Base-by-base conservation (phyloP, 352 stramenopile genomes). In the Pythium aquatile region DNA sequence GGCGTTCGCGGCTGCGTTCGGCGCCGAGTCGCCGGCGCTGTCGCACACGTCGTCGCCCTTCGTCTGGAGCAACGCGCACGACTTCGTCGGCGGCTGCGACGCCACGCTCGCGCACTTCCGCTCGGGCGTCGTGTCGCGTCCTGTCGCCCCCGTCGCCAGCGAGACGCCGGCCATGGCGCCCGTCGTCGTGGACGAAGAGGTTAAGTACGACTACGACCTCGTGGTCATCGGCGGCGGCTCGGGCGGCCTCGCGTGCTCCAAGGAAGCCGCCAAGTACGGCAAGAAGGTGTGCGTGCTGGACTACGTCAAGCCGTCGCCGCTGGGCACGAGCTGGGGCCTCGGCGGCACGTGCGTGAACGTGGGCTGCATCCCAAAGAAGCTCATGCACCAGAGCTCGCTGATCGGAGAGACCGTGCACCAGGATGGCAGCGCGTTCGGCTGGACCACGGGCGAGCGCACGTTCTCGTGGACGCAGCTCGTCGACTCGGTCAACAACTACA, bases 341-440 rank as follows among this genome's bases (percentile, higher is more conserved):
- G 94, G 94, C 39, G 97, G 97, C 52, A 99, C 97, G 30, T 99
- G 97, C 66, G 97, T 99, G 60, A 99, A 99, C 74, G 97, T 99
- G 5, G 97, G 97, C 17, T 99, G 98, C 68, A 99, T 99, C 69
- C 97, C 98, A 29, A 99, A 99, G 81, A 99, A 99, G 75, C 81
- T 99, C 14, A 99, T 99, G 91, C 97, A 99, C 71, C 90, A 98
- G 70, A 97, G 95, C 64, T 88, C 95, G 39, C 63, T 98, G 33
- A 79, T 99, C 3, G 87, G 92, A 54, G 93, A 98, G 64, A 61
- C 81, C 10, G 77, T 98, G 46, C 78, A 93, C 61, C 81, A 90
- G 51, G 96, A 98, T 73, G 70, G 76, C 14, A 75, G 79, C 20
- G 77, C 78, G 42, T 98, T 97, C 65, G 97, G 97, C 51, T 98